Evolutionary conservation across 495 filamentous ascomycete genomes (phyloP).

Genomic region (Penicillium desertorum): DNA sequence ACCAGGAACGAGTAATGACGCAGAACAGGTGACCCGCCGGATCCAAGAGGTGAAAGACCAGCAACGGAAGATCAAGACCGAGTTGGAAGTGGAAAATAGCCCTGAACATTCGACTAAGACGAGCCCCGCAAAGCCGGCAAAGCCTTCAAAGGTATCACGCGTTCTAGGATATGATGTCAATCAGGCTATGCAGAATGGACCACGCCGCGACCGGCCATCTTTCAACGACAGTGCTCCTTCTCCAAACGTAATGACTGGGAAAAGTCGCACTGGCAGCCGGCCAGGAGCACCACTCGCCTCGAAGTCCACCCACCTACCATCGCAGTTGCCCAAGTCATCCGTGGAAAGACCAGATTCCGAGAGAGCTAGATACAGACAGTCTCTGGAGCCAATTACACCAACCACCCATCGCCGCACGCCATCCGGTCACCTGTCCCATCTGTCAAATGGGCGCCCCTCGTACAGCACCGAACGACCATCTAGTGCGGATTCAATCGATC

Average conservation of each 20-base stretch:
- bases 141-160: conserved; percentile 7
- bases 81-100: conserved; percentile 36
- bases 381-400: conserved; percentile 40
- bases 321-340: conserved; percentile 38
- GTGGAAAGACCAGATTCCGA: conserved; percentile 40
- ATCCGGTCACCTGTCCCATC: conserved; percentile 36
- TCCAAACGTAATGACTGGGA: conserved; percentile 58
- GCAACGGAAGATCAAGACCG: conserved; percentile 47
- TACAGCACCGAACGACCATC: conserved; percentile 56
- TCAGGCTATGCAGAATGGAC: conserved; percentile 19
- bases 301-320: conserved; percentile 43
- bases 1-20: conserved; percentile 37
- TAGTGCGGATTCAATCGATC: conserved; percentile 83
- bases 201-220: conserved; percentile 17
- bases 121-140: conserved; percentile 27
- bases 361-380: conserved; percentile 36
- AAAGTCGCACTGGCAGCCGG: conserved; percentile 51
- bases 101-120: conserved; percentile 37
- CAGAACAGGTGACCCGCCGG: conserved; percentile 48
- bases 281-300: conserved; percentile 46
- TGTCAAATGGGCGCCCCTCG: conserved; percentile 32
- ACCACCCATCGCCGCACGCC: conserved; percentile 43
- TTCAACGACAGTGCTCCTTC: conserved; percentile 67
- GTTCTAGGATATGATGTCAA: conserved; percentile 11
- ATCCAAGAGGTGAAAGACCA: conserved; percentile 55